Evolutionary conservation across 2,329 filamentous ascomycete species (phyloP).

Genomic region (Metarhizium sp.): DNA sequence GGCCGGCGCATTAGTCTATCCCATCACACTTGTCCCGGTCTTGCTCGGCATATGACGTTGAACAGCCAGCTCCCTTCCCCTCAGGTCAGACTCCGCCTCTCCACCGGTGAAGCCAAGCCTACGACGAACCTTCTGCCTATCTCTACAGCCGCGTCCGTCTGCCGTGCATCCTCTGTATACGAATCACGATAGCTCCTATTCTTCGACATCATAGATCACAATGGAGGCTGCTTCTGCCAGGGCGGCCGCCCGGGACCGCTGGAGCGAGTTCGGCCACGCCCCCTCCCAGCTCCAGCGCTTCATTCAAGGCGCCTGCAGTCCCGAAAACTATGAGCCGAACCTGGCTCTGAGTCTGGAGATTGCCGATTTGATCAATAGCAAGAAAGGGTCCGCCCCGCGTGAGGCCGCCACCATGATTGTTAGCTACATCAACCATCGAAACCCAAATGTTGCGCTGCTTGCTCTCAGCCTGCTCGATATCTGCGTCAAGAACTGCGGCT

Average conservation of each 20-base stretch:
- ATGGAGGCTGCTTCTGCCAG: constrained; percentile 96
- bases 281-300: constrained; percentile 88
- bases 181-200: not conserved
- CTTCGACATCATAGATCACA: constrained; percentile 13
- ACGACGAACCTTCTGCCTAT: not conserved
- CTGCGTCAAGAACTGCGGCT: constrained; percentile 99
- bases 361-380: constrained; percentile 89
- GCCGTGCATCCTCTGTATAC: not conserved
- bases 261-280: constrained; percentile 69
- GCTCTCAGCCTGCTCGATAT: constrained; percentile 92
- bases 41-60: not conserved
- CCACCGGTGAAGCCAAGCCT: not conserved
- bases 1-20: not conserved
- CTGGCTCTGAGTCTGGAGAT: constrained; percentile 95
- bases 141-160: not conserved
- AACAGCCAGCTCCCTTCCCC: not conserved
- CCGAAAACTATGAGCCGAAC: constrained; percentile 96
- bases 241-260: constrained; percentile 91
- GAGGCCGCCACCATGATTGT: constrained; percentile 92
- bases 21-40: not conserved
- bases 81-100: not conserved
- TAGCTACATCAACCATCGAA: constrained; percentile 91
- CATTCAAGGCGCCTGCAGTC: constrained; percentile 92
- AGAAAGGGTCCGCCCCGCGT: constrained; percentile 90
- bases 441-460: constrained; percentile 86